Evolutionary conservation across 163 green algal species (phyloP).

Genomic region (Chlamydomonas reinhardtii): DNA sequence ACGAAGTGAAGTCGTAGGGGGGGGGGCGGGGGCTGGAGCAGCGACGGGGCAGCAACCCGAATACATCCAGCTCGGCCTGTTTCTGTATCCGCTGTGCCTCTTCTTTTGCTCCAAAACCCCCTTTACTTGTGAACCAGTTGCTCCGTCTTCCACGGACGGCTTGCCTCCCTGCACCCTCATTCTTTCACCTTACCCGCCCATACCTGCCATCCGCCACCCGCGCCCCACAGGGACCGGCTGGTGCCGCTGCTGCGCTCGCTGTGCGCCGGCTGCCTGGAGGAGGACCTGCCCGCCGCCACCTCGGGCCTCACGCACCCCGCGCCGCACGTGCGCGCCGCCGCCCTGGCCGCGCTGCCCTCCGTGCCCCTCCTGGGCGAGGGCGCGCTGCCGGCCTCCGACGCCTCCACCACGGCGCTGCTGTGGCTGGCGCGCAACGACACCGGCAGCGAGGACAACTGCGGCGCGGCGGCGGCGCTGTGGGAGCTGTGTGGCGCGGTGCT

Average conservation of each 20-base stretch:
- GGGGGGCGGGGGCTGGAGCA: background rate
- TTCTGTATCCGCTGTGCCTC: too few species aligned
- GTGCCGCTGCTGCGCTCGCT: slow-evolving; percentile 80
- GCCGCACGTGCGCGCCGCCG: slow-evolving; percentile 74
- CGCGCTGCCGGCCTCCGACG: slow-evolving; percentile 39
- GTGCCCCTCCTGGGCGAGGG: slow-evolving; percentile 74
- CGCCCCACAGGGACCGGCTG: slow-evolving; percentile 73
- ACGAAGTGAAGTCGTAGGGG: too few species aligned
- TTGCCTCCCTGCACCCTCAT: too few species aligned
- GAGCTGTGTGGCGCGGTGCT: slow-evolving; percentile 39
- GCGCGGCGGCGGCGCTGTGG: slow-evolving; percentile 73
- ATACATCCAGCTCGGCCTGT: too few species aligned
- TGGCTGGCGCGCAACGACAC: slow-evolving; percentile 83
- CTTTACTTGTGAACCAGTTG: too few species aligned
- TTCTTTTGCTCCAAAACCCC: too few species aligned
- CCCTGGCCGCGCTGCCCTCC: slow-evolving; percentile 77
- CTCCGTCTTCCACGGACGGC: too few species aligned
- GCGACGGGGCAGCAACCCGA: too few species aligned
- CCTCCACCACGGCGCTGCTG: slow-evolving; percentile 69
- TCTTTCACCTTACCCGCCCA: too few species aligned
- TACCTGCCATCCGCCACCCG: too few species aligned
- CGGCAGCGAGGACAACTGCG: slow-evolving; percentile 72
- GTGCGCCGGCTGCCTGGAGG: slow-evolving; percentile 68
- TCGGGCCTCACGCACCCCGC: slow-evolving; percentile 73
- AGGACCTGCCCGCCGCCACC: slow-evolving; percentile 70